Evolutionary conservation across 768 basidiomycete genomes (phyloP), one percentile per base, ranked within the genome.

Genomic region (Hypholoma fasciculare): DNA sequence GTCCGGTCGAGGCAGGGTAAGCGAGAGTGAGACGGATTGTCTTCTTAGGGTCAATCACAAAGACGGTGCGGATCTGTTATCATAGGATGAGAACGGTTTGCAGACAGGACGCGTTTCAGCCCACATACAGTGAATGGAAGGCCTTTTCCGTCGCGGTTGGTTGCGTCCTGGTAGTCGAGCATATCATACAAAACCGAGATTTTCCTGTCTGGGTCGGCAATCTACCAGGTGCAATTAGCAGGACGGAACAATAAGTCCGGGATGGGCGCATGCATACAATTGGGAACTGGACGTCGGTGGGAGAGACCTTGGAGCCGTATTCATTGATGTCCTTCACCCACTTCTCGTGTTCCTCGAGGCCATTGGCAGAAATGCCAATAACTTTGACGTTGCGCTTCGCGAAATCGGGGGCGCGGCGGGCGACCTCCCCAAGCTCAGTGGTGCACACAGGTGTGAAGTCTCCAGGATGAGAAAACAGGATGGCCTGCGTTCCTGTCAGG

Each of bases 21-120:
- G 94, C 78, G 63, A 99, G 66, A 14, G 86, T 92, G 66, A 97
- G 77, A 61, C 96, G 91, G 70, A 99, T 97, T 67, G 86, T 82
- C 78, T 97, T 94, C 78, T 93, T 94, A 46, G 97, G 96, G 77
- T 99, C 97, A 68, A 99, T 94, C 63, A 99, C 78, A 75, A 96
- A 99, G 60, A 99, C 97, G 7, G 94, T 97, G 59, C 97, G 90
- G 75, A 99, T 86, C 89, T 92, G 43, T 2, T 49, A 42, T 42
- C 40, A 67, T 38, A 54, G 39, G 30, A 46, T 37, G 38, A 50
- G 58, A 30, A 58, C 20, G 54, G 59, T 16, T 27, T n/a, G 14
- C 8, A 14, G 9, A 11, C 11, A 27, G 16, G 48, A 54, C 52
- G 19, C 42, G 52, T 43, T 37, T 46, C 14, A 55, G 27, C 37